Evolutionary conservation across 805 yeast species (phyloP).

Genomic region (Sugiyamaella lignohabitans): DNA sequence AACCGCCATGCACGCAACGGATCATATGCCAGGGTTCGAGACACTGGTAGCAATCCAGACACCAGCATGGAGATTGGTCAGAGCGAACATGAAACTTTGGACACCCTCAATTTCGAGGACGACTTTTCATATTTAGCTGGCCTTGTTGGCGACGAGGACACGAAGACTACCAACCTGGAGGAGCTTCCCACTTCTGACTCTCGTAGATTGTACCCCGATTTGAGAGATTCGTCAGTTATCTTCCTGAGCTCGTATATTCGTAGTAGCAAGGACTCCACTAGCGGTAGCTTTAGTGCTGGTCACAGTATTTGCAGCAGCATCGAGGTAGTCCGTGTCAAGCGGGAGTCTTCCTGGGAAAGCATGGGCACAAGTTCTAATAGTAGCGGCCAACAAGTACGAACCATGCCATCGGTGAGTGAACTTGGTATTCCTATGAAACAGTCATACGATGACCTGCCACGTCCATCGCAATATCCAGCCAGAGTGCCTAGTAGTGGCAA

Average conservation of each 20-base stretch:
- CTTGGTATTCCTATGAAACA: conserved; percentile 5
- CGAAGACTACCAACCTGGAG: conserved; percentile 12
- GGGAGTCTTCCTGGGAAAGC: neutral
- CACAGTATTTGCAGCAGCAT: neutral
- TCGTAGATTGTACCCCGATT: conserved; percentile 26
- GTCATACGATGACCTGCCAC: neutral
- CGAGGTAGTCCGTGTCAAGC: neutral
- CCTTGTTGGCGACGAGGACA: conserved; percentile 26
- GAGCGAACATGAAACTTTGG: conserved; percentile 5
- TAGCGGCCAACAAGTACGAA: neutral
- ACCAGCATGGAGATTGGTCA: neutral
- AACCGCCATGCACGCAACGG: conserved; percentile 6
- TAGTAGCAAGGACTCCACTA: conserved; percentile 8
- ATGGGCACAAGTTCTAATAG: neutral
- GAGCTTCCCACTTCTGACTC: conserved; percentile 4
- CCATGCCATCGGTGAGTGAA: conserved; percentile 6
- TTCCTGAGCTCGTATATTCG: conserved; percentile 27
- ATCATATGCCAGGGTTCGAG: conserved; percentile 7
- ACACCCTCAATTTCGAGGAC: conserved; percentile 22
- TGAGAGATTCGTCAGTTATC: conserved; percentile 30
- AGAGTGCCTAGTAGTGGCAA: neutral
- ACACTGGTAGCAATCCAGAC: neutral
- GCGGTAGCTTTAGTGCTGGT: neutral
- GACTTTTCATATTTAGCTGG: conserved; percentile 32
- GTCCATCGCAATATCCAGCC: neutral